Evolutionary conservation across 2,329 filamentous ascomycete species (phyloP).

Genomic region (Nothopassalora personata): DNA sequence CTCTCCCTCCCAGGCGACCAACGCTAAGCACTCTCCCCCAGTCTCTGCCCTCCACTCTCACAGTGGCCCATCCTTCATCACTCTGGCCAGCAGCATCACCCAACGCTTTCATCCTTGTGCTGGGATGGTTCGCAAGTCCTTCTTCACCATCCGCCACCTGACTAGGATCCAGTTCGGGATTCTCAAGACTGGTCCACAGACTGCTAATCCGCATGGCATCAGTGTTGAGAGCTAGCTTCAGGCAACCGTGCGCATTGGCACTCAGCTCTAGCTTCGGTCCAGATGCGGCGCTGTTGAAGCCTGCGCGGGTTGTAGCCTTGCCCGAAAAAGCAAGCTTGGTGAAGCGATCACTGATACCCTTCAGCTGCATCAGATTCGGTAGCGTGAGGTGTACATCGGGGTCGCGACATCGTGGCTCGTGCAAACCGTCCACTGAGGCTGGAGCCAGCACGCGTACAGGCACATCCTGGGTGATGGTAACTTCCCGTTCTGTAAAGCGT

Average conservation of each 20-base stretch:
- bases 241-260: constrained; percentile 88
- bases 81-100: constrained; percentile 57
- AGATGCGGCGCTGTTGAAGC: constrained; percentile 31
- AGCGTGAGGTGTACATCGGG: constrained; percentile 92
- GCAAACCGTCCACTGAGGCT: constrained; percentile 80
- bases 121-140: constrained; percentile 71
- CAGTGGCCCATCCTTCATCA: constrained; percentile 79
- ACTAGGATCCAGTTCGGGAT: constrained; percentile 77
- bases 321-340: constrained; percentile 66
- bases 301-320: constrained; percentile 31
- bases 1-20: constrained; percentile 77
- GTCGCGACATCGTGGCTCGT: constrained; percentile 84
- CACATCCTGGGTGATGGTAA: constrained; percentile 89
- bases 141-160: constrained; percentile 63
- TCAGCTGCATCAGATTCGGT: constrained; percentile 79
- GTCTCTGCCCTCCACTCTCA: constrained; percentile 86
- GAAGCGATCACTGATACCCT: constrained; percentile 91
- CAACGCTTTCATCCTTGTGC: constrained; percentile 64
- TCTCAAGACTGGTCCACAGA: constrained; percentile 77
- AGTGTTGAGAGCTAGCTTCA: constrained; percentile 73
- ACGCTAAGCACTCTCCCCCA: constrained; percentile 95
- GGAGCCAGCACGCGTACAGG: constrained; percentile 86
- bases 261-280: constrained; percentile 72
- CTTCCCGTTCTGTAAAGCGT: constrained; percentile 69
- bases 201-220: constrained; percentile 81